Base-by-base conservation (phyloP, 2,329 filamentous ascomycete species). In the Colletotrichum tamarilloi region DNA sequence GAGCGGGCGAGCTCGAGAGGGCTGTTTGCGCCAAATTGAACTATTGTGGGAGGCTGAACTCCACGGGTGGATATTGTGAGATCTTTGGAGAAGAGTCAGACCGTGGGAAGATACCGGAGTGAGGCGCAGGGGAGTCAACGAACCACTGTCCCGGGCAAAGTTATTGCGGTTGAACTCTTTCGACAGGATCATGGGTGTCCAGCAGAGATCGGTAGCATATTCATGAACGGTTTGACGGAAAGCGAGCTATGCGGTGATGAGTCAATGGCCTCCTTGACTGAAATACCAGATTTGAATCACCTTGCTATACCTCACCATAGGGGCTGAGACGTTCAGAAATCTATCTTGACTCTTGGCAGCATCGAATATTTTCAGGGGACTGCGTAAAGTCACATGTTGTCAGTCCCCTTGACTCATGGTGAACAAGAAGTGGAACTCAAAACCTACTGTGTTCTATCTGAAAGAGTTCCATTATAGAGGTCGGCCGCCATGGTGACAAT, bases 101-200 rank as follows among this genome's bases (percentile, higher is more conserved):
- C 55, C 11, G 59, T 30, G 38, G 53, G 35, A 16, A 62, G 3
- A 1, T 22, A 30, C 19, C 7, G 30, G 19, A 7, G 12, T 53
- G 26, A 58, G 24, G 4, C 8, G 28, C 81, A 59, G 75, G 89
- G 52, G 30, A 56, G 19, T 5, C 6, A 38, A 38, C 81, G 60
- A 75, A 90, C 89, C 91, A 78, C 89, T 91, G 74, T 92, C 88
- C 68, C 91, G 85, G 62, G 91, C 91, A 76, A 89, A 82, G 24
- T 82, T 79, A 77, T 85, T 92, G 28, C 91, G 85, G 82, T 92
- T 92, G 80, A 92, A 93, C 78, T 92, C 91, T 77, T 92, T 92
- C 64, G 91, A 90, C 3, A 92, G 83, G 67, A 92, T 90, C 92
- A 94, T 94, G 56, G 92, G 92, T 2, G 92, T 93, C 89, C 92